Evolutionary conservation across 352 stramenopile species (phyloP).

Genomic region (Thraustochytrium striatum): DNA sequence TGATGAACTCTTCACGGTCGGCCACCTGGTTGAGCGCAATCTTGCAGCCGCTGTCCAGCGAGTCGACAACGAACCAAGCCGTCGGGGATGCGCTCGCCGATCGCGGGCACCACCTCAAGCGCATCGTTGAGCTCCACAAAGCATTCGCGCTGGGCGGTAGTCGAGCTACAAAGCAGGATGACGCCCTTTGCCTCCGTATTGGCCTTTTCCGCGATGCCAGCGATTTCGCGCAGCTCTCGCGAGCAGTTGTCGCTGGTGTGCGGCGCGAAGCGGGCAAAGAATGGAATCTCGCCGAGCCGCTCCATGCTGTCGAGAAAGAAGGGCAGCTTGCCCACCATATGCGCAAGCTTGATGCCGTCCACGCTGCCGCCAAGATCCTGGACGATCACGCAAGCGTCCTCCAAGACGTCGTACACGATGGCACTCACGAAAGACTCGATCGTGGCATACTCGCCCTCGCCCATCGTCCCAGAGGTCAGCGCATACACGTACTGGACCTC

Average conservation of each 20-base stretch:
- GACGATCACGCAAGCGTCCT: constrained; percentile 6
- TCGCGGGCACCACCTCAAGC: not conserved
- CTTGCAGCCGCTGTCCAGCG: constrained; percentile 28
- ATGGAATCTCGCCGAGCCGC: not conserved
- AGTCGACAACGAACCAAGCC: constrained; percentile 17
- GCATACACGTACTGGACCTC: not conserved
- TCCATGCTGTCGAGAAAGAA: constrained; percentile 17
- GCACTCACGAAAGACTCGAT: constrained; percentile 4
- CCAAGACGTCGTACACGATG: constrained; percentile 20
- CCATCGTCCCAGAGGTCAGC: not conserved
- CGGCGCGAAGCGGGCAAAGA: not conserved
- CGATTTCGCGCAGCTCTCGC: not conserved
- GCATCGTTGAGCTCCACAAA: constrained; percentile 26
- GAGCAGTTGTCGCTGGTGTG: constrained; percentile 5
- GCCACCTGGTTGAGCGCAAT: not conserved
- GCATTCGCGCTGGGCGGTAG: not conserved
- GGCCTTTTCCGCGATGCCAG: not conserved
- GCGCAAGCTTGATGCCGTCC: constrained; percentile 25
- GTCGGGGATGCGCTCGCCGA: constrained; percentile 24
- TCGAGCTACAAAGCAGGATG: not conserved
- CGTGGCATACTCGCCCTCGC: not conserved
- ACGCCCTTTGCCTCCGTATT: constrained; percentile 4
- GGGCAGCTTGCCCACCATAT: constrained; percentile 26
- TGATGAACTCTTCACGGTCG: not conserved
- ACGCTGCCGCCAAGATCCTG: not conserved